These are phyloP conservation scores for Ophiostoma himal-ulmi DNA, from an alignment of 2,329 filamentous ascomycete species.

Conservation along the genomic window DNA sequence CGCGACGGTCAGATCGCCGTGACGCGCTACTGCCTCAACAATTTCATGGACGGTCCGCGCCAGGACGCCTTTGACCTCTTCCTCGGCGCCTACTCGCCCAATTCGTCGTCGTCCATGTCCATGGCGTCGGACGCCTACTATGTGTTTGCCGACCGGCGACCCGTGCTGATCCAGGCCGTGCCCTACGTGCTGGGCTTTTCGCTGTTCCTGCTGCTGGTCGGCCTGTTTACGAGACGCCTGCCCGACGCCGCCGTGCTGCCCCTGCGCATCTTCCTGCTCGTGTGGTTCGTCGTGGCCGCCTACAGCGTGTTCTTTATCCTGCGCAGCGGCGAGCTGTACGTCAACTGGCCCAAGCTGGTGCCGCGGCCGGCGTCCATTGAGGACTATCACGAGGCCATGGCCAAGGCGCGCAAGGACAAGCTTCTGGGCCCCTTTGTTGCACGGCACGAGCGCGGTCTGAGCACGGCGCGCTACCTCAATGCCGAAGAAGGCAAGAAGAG, in stretches of 20 bases:
- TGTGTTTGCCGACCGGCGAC: slow-evolving; percentile 78
- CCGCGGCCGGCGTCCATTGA: slow-evolving; percentile 80
- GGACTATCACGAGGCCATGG: slow-evolving; percentile 80
- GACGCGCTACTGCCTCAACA: slow-evolving; percentile 86
- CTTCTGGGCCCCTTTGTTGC: slow-evolving; percentile 71
- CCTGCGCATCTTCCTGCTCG: slow-evolving; percentile 71
- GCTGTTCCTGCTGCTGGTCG: slow-evolving; percentile 73
- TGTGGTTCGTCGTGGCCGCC: slow-evolving; percentile 65
- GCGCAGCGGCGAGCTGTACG: slow-evolving; percentile 85
- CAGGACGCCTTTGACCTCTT: slow-evolving; percentile 97
- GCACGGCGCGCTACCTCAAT: slow-evolving; percentile 73
- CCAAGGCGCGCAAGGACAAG: slow-evolving; percentile 73
- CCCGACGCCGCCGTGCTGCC: slow-evolving; percentile 75
- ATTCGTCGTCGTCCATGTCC: neutral
- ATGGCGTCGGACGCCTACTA: slow-evolving; percentile 48
- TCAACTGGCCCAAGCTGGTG: slow-evolving; percentile 97
- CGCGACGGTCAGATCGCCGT: slow-evolving; percentile 85
- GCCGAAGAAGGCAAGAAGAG: slow-evolving; percentile 98
- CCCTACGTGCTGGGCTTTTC: slow-evolving; percentile 86
- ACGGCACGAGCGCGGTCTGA: slow-evolving; percentile 74
- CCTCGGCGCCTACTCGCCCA: slow-evolving; percentile 68
- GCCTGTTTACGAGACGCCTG: slow-evolving; percentile 63
- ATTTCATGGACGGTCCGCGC: slow-evolving; percentile 86
- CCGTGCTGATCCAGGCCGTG: slow-evolving; percentile 83
- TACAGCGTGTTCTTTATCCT: slow-evolving; percentile 75